Evolutionary conservation across 495 filamentous ascomycete genomes (phyloP).

Genomic region (Daldinia vernicosa): DNA sequence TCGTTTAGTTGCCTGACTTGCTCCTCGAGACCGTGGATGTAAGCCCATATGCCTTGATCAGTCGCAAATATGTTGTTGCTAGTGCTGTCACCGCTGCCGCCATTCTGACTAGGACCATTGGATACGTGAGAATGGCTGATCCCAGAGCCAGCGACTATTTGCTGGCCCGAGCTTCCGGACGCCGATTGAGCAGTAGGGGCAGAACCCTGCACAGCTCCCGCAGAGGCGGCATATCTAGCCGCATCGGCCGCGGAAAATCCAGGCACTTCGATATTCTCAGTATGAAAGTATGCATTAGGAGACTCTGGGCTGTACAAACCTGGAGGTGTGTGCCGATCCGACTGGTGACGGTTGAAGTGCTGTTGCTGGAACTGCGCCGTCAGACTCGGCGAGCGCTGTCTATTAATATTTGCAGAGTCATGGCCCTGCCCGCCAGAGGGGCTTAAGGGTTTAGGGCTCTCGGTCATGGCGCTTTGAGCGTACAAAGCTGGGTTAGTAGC

Average conservation of each 20-base stretch:
- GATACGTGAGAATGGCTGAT: slow-evolving; percentile 39
- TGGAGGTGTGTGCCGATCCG: slow-evolving; percentile 53
- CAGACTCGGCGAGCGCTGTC: slow-evolving; percentile 75
- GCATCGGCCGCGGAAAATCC: slow-evolving; percentile 60
- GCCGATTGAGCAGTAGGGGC: slow-evolving; percentile 30
- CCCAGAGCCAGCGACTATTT: slow-evolving; percentile 18
- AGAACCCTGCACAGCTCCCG: slow-evolving; percentile 44
- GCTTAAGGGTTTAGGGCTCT: slow-evolving; percentile 87
- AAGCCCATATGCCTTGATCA: slow-evolving; percentile 58
- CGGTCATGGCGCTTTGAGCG: slow-evolving; percentile 76
- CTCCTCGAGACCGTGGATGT: slow-evolving; percentile 61
- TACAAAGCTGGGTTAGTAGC: slow-evolving; percentile 68
- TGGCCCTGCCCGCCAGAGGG: slow-evolving; percentile 71
- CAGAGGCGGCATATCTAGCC: slow-evolving; percentile 55
- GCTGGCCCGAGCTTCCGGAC: slow-evolving; percentile 38
- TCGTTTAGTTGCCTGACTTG: slow-evolving; percentile 54
- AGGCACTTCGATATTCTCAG: slow-evolving; percentile 46
- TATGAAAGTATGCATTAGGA: slow-evolving; percentile 27
- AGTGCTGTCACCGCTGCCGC: slow-evolving; percentile 49
- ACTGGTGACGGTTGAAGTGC: slow-evolving; percentile 66
- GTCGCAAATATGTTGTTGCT: slow-evolving; percentile 56
- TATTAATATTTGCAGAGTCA: slow-evolving; percentile 59
- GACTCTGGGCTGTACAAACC: slow-evolving; percentile 47
- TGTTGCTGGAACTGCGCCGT: slow-evolving; percentile 71
- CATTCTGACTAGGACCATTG: slow-evolving; percentile 38